Evolutionary conservation across 2,329 filamentous ascomycete species (phyloP), one percentile per base, ranked within the genome.

Genomic region (Stemphylium vesicarium): DNA sequence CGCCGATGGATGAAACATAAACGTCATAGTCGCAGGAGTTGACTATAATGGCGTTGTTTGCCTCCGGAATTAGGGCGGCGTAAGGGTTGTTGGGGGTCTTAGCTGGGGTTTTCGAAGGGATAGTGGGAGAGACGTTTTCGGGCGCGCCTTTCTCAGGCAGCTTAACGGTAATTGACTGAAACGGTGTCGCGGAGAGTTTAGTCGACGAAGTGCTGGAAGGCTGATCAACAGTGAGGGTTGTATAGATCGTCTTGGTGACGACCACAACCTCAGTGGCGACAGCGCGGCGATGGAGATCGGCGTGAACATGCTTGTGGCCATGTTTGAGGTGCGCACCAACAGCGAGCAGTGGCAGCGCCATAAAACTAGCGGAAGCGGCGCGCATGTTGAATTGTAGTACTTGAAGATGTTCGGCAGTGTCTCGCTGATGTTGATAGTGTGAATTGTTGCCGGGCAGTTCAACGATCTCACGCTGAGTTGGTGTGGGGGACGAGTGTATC

Each of bases 1-100:
- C 18, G 32, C 63, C 63, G 1, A 58, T 46, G 0, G 64, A 68
- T 3, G 42, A 51, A 2, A 67, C 29, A n/a, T 58, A 66, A 26
- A 68, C 44, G 0, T 57, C 44, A 7, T 65, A 64, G 4, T 45
- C 37, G 41, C 65, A 67, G 0, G 64, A 68, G 42, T 67, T 68
- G 16, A 55, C 45, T 18, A 68, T 50, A 4, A 50, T 52, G 9
- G 57, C 62, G 9, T 48, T 29, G 32, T 58, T 45, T 1, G 62
- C 15, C 4, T 51, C 11, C 1, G 48, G 35, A 3, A 37, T 24
- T 2, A 67, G 39, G 2, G 49, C 0, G 2, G 56, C 43, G 53
- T 60, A 67, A 2, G 39, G 22, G 15, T 20, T 36, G 31, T n/a
- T 15, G 16, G 35, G 26, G 16, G 33, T 36, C 13, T 35, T 10